Evolutionary conservation across 345 rosid genomes (phyloP).

Genomic region (Lepidium aucheri): DNA sequence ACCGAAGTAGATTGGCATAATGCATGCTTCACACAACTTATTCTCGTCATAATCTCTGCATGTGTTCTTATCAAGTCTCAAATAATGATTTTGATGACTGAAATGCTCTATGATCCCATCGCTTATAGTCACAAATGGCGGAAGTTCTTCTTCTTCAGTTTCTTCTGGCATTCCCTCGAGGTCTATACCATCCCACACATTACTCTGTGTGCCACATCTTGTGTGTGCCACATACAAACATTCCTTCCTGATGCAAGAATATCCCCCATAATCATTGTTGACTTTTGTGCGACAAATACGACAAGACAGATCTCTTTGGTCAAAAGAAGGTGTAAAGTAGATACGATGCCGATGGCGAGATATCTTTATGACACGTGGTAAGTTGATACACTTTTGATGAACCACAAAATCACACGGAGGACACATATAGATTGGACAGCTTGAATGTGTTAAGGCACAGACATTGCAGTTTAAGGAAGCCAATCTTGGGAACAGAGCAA

Average conservation of each 20-base stretch:
- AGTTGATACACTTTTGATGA: neutral
- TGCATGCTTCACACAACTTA: neutral
- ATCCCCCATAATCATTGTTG: neutral
- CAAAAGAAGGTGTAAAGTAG: neutral
- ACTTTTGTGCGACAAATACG: neutral
- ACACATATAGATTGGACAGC: neutral
- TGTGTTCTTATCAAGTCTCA: neutral
- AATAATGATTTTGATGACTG: neutral
- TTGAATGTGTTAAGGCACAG: neutral
- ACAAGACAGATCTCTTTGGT: neutral
- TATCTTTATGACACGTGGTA: neutral
- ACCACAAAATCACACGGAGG: neutral
- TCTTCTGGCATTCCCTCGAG: neutral
- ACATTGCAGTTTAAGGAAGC: neutral
- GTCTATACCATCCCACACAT: neutral
- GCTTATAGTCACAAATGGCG: neutral
- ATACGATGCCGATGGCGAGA: conserved; percentile 1
- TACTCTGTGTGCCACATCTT: neutral
- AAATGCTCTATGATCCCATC: neutral
- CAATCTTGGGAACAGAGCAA: neutral
- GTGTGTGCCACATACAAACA: neutral
- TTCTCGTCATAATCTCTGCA: neutral
- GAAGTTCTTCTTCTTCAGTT: neutral
- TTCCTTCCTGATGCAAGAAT: neutral
- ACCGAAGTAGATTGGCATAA: neutral